These are phyloP conservation scores for Aspergillus jensenii DNA, from an alignment of 2,329 filamentous ascomycete species.

Conservation along the genomic window DNA sequence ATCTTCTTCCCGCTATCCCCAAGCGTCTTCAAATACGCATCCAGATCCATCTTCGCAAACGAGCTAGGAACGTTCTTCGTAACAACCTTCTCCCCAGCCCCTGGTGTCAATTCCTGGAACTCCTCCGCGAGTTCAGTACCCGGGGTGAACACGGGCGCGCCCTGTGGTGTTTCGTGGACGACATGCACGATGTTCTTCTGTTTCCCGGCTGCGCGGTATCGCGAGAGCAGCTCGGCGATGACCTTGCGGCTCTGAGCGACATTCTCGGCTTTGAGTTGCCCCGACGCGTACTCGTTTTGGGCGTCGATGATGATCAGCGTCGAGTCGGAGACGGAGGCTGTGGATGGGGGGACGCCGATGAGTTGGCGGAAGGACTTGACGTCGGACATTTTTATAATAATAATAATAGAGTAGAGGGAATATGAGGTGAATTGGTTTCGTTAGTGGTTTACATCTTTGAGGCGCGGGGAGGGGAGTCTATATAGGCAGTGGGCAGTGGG, in stretches of 20 bases:
- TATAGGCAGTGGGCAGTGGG: too few relatives aligned
- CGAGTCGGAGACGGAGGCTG: conserved; percentile 58
- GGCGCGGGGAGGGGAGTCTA: too few relatives aligned
- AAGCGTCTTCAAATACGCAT: conserved; percentile 53
- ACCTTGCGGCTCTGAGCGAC: conserved; percentile 54
- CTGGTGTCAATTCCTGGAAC: conserved; percentile 59
- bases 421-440: too few relatives aligned
- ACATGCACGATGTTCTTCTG: conserved; percentile 60
- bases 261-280: conserved; percentile 57
- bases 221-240: conserved; percentile 58
- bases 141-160: conserved; percentile 66
- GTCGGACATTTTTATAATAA: background rate
- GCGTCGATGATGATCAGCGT: conserved; percentile 68
- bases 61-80: conserved; percentile 59
- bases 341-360: conserved; percentile 56
- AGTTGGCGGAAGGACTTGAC: conserved; percentile 49
- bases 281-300: conserved; percentile 64
- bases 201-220: conserved; percentile 55
- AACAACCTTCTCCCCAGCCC: conserved; percentile 57
- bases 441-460: background rate
- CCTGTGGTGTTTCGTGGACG: conserved; percentile 58
- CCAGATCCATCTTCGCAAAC: conserved; percentile 61
- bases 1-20: conserved; percentile 32
- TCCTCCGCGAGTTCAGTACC: conserved; percentile 59
- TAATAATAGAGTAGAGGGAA: too few relatives aligned